Evolutionary conservation across 2,329 filamentous ascomycete species (phyloP).

Genomic region (Cladobotryum protrusum): DNA sequence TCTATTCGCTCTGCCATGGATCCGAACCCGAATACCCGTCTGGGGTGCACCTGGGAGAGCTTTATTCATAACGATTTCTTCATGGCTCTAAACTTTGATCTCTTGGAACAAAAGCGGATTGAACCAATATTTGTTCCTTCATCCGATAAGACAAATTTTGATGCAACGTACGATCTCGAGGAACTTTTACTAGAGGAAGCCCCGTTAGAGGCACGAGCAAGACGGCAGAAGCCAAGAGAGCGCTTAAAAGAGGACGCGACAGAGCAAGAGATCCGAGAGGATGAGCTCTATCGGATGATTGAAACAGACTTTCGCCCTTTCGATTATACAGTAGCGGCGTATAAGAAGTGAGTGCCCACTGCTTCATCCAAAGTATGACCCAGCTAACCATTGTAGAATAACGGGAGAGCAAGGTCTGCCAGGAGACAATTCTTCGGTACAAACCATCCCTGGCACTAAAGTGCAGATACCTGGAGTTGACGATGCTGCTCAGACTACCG

Average conservation of each 20-base stretch:
- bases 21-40: slow-evolving; percentile 69
- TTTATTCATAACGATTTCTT: slow-evolving; percentile 92
- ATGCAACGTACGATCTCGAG: slow-evolving; percentile 95
- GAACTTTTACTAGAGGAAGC: slow-evolving; percentile 91
- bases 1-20: slow-evolving; percentile 81
- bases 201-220: slow-evolving; percentile 82
- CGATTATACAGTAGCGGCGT: slow-evolving; percentile 82
- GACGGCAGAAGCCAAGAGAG: slow-evolving; percentile 89
- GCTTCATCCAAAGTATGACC: background rate
- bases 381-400: slow-evolving; percentile 28
- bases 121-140: slow-evolving; percentile 89
- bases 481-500: slow-evolving; percentile 31
- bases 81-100: slow-evolving; percentile 73
- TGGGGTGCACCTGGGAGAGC: slow-evolving; percentile 80
- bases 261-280: slow-evolving; percentile 87
- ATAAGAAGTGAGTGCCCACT: slow-evolving; percentile 55
- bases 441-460: background rate
- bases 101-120: slow-evolving; percentile 78
- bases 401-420: slow-evolving; percentile 19
- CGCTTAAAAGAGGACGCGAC: slow-evolving; percentile 90
- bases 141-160: slow-evolving; percentile 97
- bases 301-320: slow-evolving; percentile 92
- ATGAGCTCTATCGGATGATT: slow-evolving; percentile 90
- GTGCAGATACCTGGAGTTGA: slow-evolving; percentile 49
- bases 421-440: background rate